Base-by-base conservation (phyloP, 148 eudicot species). In the Pouteria glomerata region DNA sequence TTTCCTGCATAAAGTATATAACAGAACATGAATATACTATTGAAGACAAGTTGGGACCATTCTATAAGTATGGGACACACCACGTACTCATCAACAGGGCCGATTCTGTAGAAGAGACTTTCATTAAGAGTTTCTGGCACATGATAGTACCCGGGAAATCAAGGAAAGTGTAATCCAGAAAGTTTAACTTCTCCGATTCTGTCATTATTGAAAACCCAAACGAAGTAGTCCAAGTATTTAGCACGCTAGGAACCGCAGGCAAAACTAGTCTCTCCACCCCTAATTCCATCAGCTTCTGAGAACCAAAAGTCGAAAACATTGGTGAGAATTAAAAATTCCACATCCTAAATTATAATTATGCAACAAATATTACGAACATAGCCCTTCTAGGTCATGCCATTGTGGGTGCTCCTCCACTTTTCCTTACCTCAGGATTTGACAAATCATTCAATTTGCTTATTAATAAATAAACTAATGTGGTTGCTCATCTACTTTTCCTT, bases 181-280 rank as follows among this genome's bases (percentile, higher is more conserved):
- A 77, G 34, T 84, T 82, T 15, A 80, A 73, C 83, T 85, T 85
- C 78, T 92, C 94, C 0, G 76, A 62, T 21, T 70, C 57, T 30
- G 77, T 57, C 81, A 90, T 72, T 60, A 66, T 76, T 24, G 89
- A 79, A 80, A 88, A 96, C 23, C 97, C 99, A 81, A 96, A 96
- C 27, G 89, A 82, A 8, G 74, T 75, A 39, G 84, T 88, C 99
- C 99, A 96, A 58, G 99, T 86, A 77, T 81, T 66, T 30, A 96
- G 73, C 37, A 88, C 88, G 70, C 76, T 84, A 48, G 88, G 84
- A 64, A 84, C 86, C 3, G 97, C 92, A 39, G 99, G 97, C 76
- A 96, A 85, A 72, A 92, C 87, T 29, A 96, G 87, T 79, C 83
- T 90, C 81, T 87, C 88, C 53, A 96, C 95, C 76, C 99, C 96